Base-by-base conservation (phyloP, 306 rosid genomes). In the Crotalaria pallida region DNA sequence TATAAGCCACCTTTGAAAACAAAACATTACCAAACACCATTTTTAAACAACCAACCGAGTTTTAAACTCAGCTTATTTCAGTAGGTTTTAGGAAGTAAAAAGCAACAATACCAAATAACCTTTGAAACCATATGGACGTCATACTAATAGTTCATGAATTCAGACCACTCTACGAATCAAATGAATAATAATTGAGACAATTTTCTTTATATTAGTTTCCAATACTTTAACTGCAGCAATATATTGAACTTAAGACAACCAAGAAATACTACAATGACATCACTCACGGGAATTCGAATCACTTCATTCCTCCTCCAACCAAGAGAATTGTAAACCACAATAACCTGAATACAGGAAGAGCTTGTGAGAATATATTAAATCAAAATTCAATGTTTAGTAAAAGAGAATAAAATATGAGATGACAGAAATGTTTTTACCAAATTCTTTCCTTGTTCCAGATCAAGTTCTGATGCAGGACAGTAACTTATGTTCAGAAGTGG, bases 301-400 rank as follows among this genome's bases (percentile, higher is more conserved):
- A 88, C 84, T 73, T 92, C 98, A 79, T 83, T 77, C 85, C 96
- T 87, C 79, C 44, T 61, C 96, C 96, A 92, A 80, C 95, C 96
- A 59, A 92, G 82, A 43, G 98, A 62, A 41, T 92, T 92, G 74
- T 92, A 92, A 76, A 88, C 88, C 70, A 92, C 81, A 65, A 89
- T 77, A 43, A 83, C 86, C 98, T 92, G 65, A 44, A 61, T 53
- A 53, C 38, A 24, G 22, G 52, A 52, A 63, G 58, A 44, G 47
- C 67, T 27, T 1, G 36, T 75, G 26, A 75, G 76, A 65, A 65
- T 19, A 73, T 12, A 29, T 22, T 2, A 22, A 45, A 21, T 71
- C 18, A 53, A 33, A 57, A 12, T 7, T 58, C 58, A 33, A 31
- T n/a, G 27, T 10, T 56, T 10, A 56, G 11, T 3, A 27, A 48